These are phyloP conservation scores for Diaporthe eres DNA, from an alignment of 2,329 filamentous ascomycete genomes.

Conservation along the genomic window DNA sequence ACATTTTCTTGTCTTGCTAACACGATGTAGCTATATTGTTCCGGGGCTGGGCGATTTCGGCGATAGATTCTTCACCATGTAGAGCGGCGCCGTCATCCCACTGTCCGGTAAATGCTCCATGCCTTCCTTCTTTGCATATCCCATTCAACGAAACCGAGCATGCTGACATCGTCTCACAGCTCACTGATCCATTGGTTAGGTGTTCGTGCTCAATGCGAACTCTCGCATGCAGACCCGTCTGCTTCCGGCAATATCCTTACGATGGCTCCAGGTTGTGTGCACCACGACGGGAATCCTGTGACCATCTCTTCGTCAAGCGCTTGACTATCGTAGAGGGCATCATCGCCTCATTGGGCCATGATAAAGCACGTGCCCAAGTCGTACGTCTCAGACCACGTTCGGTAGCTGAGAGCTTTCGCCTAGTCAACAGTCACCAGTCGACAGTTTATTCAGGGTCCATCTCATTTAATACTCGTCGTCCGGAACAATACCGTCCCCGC, in stretches of 20 bases:
- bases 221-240: background rate
- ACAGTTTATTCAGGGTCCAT: background rate
- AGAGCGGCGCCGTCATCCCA: conserved; percentile 44
- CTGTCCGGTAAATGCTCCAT: conserved; percentile 25
- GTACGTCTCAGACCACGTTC: background rate
- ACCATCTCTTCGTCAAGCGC: conserved; percentile 12
- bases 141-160: background rate
- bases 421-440: background rate
- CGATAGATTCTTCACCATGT: conserved; percentile 95
- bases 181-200: background rate
- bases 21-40: conserved; percentile 83
- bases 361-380: conserved; percentile 14
- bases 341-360: background rate
- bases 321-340: conserved; percentile 6
- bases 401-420: background rate
- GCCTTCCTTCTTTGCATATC: background rate
- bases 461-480: conserved; percentile 68
- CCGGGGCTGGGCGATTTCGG: conserved; percentile 96
- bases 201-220: conserved; percentile 3
- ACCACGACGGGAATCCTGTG: background rate
- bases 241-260: background rate
- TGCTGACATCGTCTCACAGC: conserved; percentile 24
- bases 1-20: conserved; percentile 51
- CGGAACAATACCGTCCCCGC: conserved; percentile 65
- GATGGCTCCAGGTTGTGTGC: background rate